Evolutionary conservation across 2,329 filamentous ascomycete genomes (phyloP), one percentile per base, ranked within the genome.

Genomic region (Colletotrichum orbiculare): DNA sequence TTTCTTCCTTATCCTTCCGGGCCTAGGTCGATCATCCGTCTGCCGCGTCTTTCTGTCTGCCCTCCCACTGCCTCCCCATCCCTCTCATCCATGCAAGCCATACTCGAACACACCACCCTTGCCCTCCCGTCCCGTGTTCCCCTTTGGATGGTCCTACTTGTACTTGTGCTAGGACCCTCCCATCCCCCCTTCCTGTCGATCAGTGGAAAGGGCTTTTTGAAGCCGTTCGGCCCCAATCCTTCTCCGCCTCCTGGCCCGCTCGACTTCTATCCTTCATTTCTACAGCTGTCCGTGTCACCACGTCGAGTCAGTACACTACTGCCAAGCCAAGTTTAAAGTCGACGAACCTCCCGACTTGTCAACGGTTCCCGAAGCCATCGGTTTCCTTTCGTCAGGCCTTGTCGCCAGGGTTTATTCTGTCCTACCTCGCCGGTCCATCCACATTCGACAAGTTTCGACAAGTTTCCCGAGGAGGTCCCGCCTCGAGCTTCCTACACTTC

Each of bases 61-160:
- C 13, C 17, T 46, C n/a, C n/a, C n/a, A n/a, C n/a, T n/a, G n/a
- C n/a, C n/a, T n/a, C 17, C n/a, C 25, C 42, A 11, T n/a, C 42
- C 42, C 13, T 15, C 3, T 15, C 42, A 6, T 15, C n/a, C 41
- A 25, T 25, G 25, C 25, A 25, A 25, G 25, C 25, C 25, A 25
- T 5, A 25, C 4, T 46, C 15, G 4, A n/a, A 15, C 50, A 53
- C 49, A 11, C 39, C 50, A 6, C 8, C 50, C 25, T 35, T 50
- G 13, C 17, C 8, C 43, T 56, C 54, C 54, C 54, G 54, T 56
- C 42, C 54, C 43, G 54, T 39, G 9, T 47, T 55, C 47, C 54
- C 8, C 11, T 12, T 34, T 39, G 42, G 38, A 39, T 34, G 15
- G n/a, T 33, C n/a, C 25, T 25, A 25, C 25, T 25, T 46, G 43